phyloP scores from a whole-genome alignment of 768 basidiomycete species.

The Mycena amicta region DNA sequence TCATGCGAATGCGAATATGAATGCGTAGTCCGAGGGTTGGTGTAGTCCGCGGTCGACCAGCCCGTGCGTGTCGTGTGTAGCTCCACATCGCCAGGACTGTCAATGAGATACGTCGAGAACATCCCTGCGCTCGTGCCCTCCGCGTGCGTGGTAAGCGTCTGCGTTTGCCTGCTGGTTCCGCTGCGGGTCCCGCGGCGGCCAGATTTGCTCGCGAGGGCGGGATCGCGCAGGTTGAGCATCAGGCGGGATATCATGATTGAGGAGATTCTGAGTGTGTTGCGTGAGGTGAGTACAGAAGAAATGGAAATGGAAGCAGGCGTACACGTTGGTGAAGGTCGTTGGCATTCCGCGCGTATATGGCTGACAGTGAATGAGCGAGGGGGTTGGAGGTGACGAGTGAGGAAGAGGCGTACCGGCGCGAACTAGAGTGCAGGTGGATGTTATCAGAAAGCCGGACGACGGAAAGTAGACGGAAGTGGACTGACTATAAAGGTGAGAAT shows the following conservation, averaged over 20 bases:
- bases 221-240: conserved; percentile 18
- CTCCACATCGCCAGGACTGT: too few relatives aligned
- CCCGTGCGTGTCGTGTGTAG: too few relatives aligned
- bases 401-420: conserved; percentile 9
- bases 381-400: too few relatives aligned
- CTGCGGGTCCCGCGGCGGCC: neutral
- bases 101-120: conserved; percentile 28
- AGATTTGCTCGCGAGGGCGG: neutral
- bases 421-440: neutral
- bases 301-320: neutral
- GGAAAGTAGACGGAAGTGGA: neutral
- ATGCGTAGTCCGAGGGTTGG: too few relatives aligned
- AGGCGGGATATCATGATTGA: conserved; percentile 18
- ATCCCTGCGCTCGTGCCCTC: neutral
- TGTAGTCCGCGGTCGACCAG: too few relatives aligned
- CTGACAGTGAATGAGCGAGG: too few relatives aligned
- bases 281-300: neutral
- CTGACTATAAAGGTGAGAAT: conserved; percentile 19
- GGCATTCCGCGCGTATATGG: conserved; percentile 7
- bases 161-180: neutral
- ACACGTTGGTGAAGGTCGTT: conserved; percentile 20
- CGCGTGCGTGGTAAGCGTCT: neutral
- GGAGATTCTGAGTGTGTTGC: conserved; percentile 9
- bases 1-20: too few relatives aligned
- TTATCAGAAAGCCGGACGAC: neutral